Conservation (phyloP, 2,329 filamentous ascomycete species). For the Xylariaceae sp. region DNA sequence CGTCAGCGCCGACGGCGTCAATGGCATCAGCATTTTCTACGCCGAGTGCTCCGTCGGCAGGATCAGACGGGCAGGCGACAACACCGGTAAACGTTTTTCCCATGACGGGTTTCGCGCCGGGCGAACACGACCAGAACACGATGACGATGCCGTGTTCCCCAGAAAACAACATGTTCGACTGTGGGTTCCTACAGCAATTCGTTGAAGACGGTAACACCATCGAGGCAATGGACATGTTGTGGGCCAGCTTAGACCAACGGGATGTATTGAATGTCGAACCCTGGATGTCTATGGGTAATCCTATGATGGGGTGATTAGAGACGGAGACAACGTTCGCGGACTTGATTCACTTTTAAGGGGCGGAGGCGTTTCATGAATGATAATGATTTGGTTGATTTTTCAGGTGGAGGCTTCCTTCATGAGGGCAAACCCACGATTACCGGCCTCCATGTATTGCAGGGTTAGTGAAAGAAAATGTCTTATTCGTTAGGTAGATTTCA, state of each 20-base stretch:
- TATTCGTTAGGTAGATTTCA: too few relatives aligned
- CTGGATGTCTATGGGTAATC: background rate
- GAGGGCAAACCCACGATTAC: too few relatives aligned
- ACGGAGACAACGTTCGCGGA: too few relatives aligned
- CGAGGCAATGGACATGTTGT: background rate
- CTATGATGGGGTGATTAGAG: background rate
- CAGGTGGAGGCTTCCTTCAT: too few relatives aligned
- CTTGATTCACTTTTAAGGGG: too few relatives aligned
- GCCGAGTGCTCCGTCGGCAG: background rate
- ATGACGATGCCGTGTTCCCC: background rate
- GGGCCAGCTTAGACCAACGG: background rate
- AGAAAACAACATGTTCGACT: background rate
- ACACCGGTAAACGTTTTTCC: background rate
- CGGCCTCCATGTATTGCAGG: too few relatives aligned
- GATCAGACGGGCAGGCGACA: background rate
- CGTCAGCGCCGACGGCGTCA: background rate
- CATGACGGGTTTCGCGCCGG: background rate
- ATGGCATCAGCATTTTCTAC: background rate
- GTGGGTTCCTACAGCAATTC: background rate
- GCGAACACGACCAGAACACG: background rate
- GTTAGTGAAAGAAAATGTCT: too few relatives aligned
- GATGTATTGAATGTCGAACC: background rate
- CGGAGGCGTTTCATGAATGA: background rate
- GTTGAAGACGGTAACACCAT: background rate
- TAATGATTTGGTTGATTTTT: too few relatives aligned